These are phyloP conservation scores for Gardenia jasminoides DNA, from an alignment of 257 asterid species.

Conservation along the genomic window DNA sequence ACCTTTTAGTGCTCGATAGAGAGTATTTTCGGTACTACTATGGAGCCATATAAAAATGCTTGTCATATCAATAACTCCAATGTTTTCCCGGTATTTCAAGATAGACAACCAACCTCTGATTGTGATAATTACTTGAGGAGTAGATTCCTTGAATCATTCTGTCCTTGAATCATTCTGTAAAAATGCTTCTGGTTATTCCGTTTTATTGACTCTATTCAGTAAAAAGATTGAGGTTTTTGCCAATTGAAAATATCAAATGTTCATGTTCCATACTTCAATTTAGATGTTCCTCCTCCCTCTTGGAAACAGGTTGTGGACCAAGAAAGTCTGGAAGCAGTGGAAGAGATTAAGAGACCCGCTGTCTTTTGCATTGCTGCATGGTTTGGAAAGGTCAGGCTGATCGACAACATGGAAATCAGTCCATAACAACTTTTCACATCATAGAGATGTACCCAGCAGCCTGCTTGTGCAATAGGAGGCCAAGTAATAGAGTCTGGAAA, in stretches of 20 bases:
- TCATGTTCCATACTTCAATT: not conserved
- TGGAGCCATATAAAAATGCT: not conserved
- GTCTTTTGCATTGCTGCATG: conserved; percentile 84
- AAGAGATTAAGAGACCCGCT: conserved; percentile 59
- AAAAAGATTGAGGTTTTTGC: not conserved
- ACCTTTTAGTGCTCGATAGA: not conserved
- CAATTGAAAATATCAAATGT: not conserved
- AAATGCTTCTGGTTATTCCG: no score
- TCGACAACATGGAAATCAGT: conserved; percentile 77
- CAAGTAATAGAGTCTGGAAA: not conserved
- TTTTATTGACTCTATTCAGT: not conserved
- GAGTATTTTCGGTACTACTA: not conserved
- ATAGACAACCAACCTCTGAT: not conserved
- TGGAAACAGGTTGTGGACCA: conserved; percentile 75
- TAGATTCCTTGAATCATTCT: no score
- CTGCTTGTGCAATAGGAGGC: not conserved
- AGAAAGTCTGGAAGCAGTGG: conserved; percentile 50
- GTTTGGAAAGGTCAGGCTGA: conserved; percentile 80
- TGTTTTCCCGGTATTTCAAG: not conserved
- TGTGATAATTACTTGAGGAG: not conserved
- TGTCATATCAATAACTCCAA: not conserved
- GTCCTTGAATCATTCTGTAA: not conserved
- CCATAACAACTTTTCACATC: conserved; percentile 15
- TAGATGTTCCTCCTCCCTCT: not conserved
- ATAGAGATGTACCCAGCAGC: not conserved